Percentiles rank a stretch among this genome's conserved stretches.
Evolutionary conservation across 148 eudicot species (phyloP).

Genomic region (Rhododendron ferrugineum): DNA sequence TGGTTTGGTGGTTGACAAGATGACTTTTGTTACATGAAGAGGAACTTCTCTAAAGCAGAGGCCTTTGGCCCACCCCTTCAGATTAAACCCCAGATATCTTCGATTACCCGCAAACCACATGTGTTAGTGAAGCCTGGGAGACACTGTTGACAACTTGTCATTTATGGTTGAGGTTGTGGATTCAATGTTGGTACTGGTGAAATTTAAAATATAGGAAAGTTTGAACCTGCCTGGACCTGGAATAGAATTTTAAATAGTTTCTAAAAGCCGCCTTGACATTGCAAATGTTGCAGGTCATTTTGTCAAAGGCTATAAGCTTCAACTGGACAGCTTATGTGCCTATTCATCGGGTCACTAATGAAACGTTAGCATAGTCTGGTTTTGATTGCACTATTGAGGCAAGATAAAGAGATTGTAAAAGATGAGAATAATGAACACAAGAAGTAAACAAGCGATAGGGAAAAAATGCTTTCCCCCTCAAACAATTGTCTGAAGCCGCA

Average conservation of each 20-base stretch:
- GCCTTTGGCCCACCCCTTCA: not conserved
- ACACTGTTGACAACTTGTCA: not conserved
- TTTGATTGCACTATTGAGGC: not conserved
- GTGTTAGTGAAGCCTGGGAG: not conserved
- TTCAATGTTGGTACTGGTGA: not conserved
- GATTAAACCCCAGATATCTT: not conserved
- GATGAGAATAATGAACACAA: not conserved
- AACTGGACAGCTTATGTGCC: not conserved
- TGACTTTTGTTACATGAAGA: not conserved
- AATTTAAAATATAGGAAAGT: not conserved
- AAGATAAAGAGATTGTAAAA: not conserved
- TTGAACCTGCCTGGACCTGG: not conserved
- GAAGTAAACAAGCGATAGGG: not conserved
- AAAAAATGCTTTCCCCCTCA: not conserved
- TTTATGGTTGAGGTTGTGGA: not conserved
- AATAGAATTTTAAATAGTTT: not conserved
- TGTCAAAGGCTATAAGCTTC: not conserved
- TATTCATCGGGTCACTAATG: not conserved
- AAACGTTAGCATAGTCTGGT: not conserved
- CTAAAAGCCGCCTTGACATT: not conserved
- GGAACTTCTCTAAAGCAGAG: not conserved
- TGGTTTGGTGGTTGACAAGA: not conserved
- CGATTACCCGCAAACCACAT: not conserved
- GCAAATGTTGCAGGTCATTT: not conserved
- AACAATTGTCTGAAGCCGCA: not conserved